These are phyloP conservation scores for Aegilops umbellulata DNA, from an alignment of 176 grass and related monocot genomes.

Conservation along the genomic window DNA sequence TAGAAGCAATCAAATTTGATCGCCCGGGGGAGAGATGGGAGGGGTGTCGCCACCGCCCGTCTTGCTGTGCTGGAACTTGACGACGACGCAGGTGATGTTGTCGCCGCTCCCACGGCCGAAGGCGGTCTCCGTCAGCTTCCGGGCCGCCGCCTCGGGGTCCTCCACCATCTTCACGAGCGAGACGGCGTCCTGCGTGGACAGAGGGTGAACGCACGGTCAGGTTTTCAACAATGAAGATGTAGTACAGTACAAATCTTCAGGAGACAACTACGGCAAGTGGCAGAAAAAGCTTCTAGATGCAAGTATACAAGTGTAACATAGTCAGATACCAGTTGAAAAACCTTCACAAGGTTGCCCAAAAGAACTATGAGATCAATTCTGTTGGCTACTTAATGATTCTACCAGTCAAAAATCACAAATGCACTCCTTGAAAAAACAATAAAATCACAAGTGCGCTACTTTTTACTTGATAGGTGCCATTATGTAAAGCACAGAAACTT, in stretches of 20 bases:
- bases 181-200: slow-evolving; percentile 54
- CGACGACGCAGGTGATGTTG: slow-evolving; percentile 94
- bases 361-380: not conserved
- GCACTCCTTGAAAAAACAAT: not conserved
- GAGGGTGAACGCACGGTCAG: not conserved
- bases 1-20: slow-evolving; percentile 54
- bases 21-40: slow-evolving; percentile 6
- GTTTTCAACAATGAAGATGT: not conserved
- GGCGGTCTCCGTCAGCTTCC: slow-evolving; percentile 74
- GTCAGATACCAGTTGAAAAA: not conserved
- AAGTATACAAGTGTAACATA: not conserved
- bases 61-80: slow-evolving; percentile 85
- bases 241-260: not conserved
- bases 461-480: slow-evolving; percentile 16
- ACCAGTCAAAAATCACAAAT: not conserved
- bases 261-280: not conserved
- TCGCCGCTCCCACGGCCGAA: slow-evolving; percentile 66
- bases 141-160: slow-evolving; percentile 72
- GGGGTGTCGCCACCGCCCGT: not conserved
- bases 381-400: not conserved
- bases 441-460: not conserved
- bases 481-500: not conserved
- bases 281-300: not conserved
- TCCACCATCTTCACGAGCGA: slow-evolving; percentile 71
- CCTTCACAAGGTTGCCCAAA: not conserved